Evolutionary conservation across 768 basidiomycete genomes (phyloP).

Genomic region (Fomitopsis pulvina): DNA sequence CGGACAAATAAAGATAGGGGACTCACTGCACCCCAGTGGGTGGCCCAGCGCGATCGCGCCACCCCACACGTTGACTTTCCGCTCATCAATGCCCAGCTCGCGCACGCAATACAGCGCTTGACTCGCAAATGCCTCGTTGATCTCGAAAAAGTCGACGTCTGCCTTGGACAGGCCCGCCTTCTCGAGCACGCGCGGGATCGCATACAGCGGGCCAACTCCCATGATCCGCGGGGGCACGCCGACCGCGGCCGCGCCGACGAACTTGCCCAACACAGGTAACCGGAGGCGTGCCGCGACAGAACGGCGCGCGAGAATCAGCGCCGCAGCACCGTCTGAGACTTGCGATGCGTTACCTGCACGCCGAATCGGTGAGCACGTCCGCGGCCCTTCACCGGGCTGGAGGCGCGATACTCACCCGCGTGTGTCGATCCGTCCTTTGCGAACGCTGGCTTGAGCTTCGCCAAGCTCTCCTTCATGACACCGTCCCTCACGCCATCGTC

Average conservation of each 20-base stretch:
- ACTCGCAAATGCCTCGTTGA: conserved; percentile 87
- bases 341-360: conserved; percentile 74
- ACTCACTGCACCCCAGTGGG: conserved; percentile 79
- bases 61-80: conserved; percentile 83
- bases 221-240: conserved; percentile 87
- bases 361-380: neutral
- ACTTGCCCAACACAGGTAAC: conserved; percentile 86
- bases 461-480: conserved; percentile 69
- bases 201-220: conserved; percentile 89
- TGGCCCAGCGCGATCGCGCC: conserved; percentile 90
- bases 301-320: conserved; percentile 77
- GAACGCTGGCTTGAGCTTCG: conserved; percentile 86
- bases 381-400: neutral
- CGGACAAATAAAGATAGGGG: conserved; percentile 1
- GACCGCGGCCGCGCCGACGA: conserved; percentile 56
- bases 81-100: conserved; percentile 59
- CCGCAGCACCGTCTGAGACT: conserved; percentile 89
- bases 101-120: conserved; percentile 73
- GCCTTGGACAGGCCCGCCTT: conserved; percentile 55
- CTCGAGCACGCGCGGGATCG: conserved; percentile 70
- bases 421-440: conserved; percentile 68
- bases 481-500: conserved; percentile 89
- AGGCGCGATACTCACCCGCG: conserved; percentile 38
- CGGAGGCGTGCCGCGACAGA: conserved; percentile 76
- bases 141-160: conserved; percentile 88